phyloP scores from a whole-genome alignment of 2,329 filamentous ascomycete genomes.

The Fusarium musae region DNA sequence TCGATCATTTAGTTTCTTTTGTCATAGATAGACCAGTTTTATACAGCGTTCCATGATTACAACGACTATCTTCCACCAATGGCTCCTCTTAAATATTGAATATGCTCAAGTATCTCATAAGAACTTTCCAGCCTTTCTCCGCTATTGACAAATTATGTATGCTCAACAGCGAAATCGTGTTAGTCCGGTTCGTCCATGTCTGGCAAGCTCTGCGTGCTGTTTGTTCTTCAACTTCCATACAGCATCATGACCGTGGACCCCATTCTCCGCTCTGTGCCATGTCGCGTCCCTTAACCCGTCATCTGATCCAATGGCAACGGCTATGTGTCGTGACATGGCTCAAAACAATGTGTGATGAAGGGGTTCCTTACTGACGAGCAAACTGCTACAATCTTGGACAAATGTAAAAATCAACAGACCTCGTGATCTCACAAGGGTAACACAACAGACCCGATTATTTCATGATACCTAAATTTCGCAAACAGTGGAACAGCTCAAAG shows the following conservation, averaged over 20 bases:
- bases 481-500: neutral
- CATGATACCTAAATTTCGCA: rapidly evolving
- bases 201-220: neutral
- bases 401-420: rapidly evolving
- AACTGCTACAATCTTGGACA: rapidly evolving
- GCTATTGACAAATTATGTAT: too few relatives aligned
- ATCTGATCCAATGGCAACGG: rapidly evolving
- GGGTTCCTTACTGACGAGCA: too few relatives aligned
- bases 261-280: neutral
- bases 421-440: neutral
- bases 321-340: rapidly evolving
- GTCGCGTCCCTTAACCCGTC: neutral
- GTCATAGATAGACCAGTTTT: neutral
- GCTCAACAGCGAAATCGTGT: too few relatives aligned
- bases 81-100: rapidly evolving
- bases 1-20: neutral
- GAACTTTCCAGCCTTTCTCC: too few relatives aligned
- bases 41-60: neutral
- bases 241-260: too few relatives aligned
- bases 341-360: rapidly evolving
- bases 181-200: rapidly evolving
- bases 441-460: rapidly evolving
- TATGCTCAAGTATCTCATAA: rapidly evolving
- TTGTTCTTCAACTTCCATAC: rapidly evolving
- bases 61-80: too few relatives aligned